Conservation (phyloP, 192 early-diverging fungal species). For the Bifiguratus adelaidae region DNA sequence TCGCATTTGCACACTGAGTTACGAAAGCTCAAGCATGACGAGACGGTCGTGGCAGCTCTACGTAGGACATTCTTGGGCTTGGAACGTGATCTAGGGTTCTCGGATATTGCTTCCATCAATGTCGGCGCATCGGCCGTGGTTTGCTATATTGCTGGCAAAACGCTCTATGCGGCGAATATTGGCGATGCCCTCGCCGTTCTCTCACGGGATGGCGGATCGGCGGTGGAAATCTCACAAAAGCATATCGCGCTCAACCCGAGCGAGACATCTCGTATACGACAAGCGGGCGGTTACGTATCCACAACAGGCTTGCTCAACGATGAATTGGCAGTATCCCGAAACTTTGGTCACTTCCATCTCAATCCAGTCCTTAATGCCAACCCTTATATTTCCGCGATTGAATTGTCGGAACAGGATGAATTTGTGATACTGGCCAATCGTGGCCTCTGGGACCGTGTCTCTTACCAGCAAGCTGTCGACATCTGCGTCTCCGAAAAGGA, state of each 20-base stretch:
- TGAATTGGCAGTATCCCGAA: constrained; percentile 62
- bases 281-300: constrained; percentile 73
- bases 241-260: constrained; percentile 57
- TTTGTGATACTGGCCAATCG: constrained; percentile 66
- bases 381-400: constrained; percentile 61
- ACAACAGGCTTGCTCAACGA: constrained; percentile 63
- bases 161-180: constrained; percentile 76
- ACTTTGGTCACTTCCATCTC: constrained; percentile 81
- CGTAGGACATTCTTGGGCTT: constrained; percentile 75
- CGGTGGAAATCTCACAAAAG: constrained; percentile 56
- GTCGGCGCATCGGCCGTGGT: constrained; percentile 74
- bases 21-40: constrained; percentile 46
- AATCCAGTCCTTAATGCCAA: constrained; percentile 78
- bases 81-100: constrained; percentile 67
- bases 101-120: constrained; percentile 3
- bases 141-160: constrained; percentile 66
- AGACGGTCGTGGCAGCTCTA: constrained; percentile 54
- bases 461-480: constrained; percentile 72
- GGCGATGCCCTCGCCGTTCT: constrained; percentile 78
- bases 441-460: constrained; percentile 70
- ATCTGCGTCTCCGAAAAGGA: constrained; percentile 73
- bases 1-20: constrained; percentile 63
- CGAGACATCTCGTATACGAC: constrained; percentile 67
- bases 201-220: constrained; percentile 50
- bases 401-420: constrained; percentile 72